Base-by-base conservation (phyloP, 2,329 filamentous ascomycete species). In the Alternaria sp. region DNA sequence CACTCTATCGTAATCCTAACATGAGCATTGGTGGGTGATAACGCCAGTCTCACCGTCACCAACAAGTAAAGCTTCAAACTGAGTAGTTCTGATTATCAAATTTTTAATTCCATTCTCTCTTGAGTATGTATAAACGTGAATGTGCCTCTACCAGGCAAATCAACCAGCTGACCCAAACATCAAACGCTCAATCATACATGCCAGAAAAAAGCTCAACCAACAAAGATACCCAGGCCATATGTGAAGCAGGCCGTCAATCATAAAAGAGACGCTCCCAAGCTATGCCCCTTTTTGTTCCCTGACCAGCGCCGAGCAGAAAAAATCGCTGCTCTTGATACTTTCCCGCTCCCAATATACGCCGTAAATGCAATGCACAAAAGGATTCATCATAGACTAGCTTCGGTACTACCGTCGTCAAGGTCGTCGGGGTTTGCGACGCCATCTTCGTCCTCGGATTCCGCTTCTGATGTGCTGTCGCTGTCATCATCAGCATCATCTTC, bases 401-500 rank as follows among this genome's bases (percentile, higher is more conserved):
- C 60, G 4, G 60, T 62, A 33, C 60, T 62, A 10, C 55, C 55
- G 15, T 59, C 60, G 20, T 62, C 60, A 41, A 54, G 46, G 23
- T 62, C 60, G 18, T 58, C 60, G 20, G 45, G 45, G 15, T 51
- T 33, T 28, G 20, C 30, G 49, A 41, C 30, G 12, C 18, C 26
- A 26, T 51, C 37, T 6, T n/a, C 46, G 4, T 45, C 44, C 12
- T 55, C 60, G 12, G 58, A 28, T 10, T 56, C 58, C 20, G 50
- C 45, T 4, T 63, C 60, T 14, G 55, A 60, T 18, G 67, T 66
- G 21, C 65, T 70, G 33, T 57, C 61, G 21, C 57, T 53, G 30
- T 57, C 56, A 5, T 54, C 51, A 46, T 55, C 54, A 23, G 53
- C 60, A 9, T 50, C 61, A 3, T 49, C 56, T 15, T 58, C 51